Evolutionary conservation across 139 green algal genomes (phyloP), one percentile per base, ranked within the genome.

Genomic region (Monoraphidium neglectum): DNA sequence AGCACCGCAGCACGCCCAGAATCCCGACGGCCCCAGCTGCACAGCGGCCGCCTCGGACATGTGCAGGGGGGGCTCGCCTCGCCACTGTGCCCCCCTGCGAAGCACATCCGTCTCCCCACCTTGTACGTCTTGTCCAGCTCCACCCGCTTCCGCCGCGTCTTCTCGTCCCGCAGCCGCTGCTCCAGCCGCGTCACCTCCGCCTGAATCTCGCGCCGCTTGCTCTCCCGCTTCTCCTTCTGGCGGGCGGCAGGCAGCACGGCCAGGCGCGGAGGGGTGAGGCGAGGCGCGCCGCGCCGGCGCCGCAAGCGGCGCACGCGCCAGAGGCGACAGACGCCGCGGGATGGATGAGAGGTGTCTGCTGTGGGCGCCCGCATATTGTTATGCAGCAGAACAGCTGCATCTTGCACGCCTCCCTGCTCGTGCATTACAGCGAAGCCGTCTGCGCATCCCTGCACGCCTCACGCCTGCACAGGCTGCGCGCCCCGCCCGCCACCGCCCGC

Each of bases 111-210:
- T 8, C 43, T 8, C n/a, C 73, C 3, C 60, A 90, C 89, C 89
- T 94, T 92, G 49, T 78, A 82, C 10, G 83, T 72, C 26, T 76
- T 40, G 67, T 87, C 75, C 47, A 89, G 72, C 46, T 74, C 57
- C 54, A 81, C 56, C 23, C 49, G 30, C 57, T 70, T 77, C 33
- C 84, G 77, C 26, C 87, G 69, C 21, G 53, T 54, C 28, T 81
- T 40, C 73, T 94, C 91, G 30, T 83, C 74, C 38, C 69, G 74
- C 59, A 93, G 76, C 60, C 79, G 61, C 71, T 90, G 78, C 62
- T 92, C 80, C 59, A 93, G 47, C 4, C 74, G 76, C 28, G 73
- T 68, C 36, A 90, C 65, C 69, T 85, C 30, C 16, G 64, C 68
- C 56, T 90, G 74, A 51, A 90, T 18, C 51, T 81, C 68, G 13